Percentiles rank a stretch among this genome's conserved stretches.
These are phyloP conservation scores for Exophiala bonariae DNA, from an alignment of 2,329 filamentous ascomycete genomes.

Conservation along the genomic window DNA sequence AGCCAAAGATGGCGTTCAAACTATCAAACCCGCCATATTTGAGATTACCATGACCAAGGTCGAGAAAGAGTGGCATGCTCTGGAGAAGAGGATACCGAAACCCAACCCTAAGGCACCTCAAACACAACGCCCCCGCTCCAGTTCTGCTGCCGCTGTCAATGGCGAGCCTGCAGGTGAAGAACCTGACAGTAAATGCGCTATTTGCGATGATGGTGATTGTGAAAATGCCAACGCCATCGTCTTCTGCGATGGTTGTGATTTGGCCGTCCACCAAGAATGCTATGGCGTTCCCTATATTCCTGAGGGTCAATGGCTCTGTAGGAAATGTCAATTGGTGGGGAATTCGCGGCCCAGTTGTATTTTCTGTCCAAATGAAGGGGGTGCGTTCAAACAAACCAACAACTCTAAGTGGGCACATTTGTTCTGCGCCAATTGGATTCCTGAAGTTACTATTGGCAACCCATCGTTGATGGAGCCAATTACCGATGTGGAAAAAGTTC, in stretches of 20 bases:
- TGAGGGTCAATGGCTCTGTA: conserved; percentile 96
- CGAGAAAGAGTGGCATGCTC: conserved; percentile 95
- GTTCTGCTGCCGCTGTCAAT: conserved; percentile 92
- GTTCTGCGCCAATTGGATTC: conserved; percentile 97
- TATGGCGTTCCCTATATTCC: conserved; percentile 98
- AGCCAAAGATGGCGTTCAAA: conserved; percentile 70
- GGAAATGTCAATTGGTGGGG: conserved; percentile 94
- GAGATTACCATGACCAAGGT: conserved; percentile 99
- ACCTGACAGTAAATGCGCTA: conserved; percentile 94
- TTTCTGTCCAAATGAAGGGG: conserved; percentile 96
- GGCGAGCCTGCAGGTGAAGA: conserved; percentile 88
- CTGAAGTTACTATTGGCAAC: conserved; percentile 92
- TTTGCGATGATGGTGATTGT: conserved; percentile 98
- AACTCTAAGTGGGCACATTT: conserved; percentile 96
- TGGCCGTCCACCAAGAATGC: conserved; percentile 97
- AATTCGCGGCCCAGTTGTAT: conserved; percentile 93
- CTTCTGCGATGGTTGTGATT: conserved; percentile 96
- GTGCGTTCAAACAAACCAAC: conserved; percentile 97
- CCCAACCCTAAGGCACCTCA: conserved; percentile 95
- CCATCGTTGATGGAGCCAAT: conserved; percentile 98
- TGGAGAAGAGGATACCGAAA: conserved; percentile 96
- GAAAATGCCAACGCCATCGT: conserved; percentile 99
- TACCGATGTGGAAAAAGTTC: conserved; percentile 96
- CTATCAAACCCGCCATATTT: conserved; percentile 89
- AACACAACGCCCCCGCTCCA: conserved; percentile 87